Evolutionary conservation across 2,329 filamentous ascomycete species (phyloP), one percentile per base, ranked within the genome.

Genomic region (Monilinia aucupariae): DNA sequence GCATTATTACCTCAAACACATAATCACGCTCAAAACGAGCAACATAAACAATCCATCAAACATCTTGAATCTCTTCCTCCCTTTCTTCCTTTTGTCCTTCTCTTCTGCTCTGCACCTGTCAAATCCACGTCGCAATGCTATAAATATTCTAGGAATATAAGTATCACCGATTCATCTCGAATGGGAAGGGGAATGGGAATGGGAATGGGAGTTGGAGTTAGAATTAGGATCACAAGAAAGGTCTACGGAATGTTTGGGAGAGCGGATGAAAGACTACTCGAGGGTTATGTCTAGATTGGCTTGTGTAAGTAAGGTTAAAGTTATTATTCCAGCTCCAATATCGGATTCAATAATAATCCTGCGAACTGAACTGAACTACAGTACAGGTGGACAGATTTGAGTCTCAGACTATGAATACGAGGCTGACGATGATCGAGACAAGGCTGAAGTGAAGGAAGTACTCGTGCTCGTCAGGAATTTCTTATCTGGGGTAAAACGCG

Each of bases 1-100:
- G 66, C 80, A 85, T 82, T 30, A 30, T 81, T 81, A 85, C 82
- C 82, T 81, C 72, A 84, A 69, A 65, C 82, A 81, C 83, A 85
- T 85, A 66, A 85, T 78, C 73, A 80, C 65, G 71, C 73, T 74
- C 72, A 74, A 59, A 17, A 68, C 59, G 69, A 75, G 68, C 71
- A 74, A 61, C 66, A 75, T 70, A 61, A 75, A 71, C 25, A 75
- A 60, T 49, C 73, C 73, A 68, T 75, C 71, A 64, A 75, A 67
- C 73, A 75, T 75, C 61, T 67, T 72, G 64, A 53, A 64, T 62
- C 22, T 37, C 49, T 17, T 32, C 30, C 27, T 30, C 27, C n/a
- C n/a, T n/a, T n/a, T n/a, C n/a, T n/a, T n/a, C n/a, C n/a, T n/a
- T n/a, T n/a, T n/a, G n/a, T n/a, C n/a, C n/a, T n/a, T n/a, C n/a